Conservation (phyloP, 176 grass and related monocot genomes). For the Aegilops longissima region DNA sequence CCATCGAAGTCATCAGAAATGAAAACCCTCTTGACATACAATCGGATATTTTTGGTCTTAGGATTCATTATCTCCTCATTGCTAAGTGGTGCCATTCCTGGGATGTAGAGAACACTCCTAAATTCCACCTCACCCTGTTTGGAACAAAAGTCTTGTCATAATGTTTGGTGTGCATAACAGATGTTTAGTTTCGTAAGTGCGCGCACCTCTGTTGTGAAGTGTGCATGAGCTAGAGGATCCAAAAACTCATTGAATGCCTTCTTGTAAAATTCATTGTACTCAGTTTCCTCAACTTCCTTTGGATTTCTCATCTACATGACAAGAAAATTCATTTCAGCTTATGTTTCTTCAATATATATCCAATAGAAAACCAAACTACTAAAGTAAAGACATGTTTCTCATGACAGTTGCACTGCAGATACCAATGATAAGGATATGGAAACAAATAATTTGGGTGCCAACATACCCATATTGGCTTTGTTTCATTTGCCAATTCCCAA, state of each 20-base stretch:
- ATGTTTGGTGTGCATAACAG: conserved; percentile 18
- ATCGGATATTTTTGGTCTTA: conserved; percentile 87
- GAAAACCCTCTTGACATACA: conserved; percentile 94
- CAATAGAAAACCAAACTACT: neutral
- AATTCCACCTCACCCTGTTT: conserved; percentile 94
- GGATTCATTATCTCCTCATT: conserved; percentile 85
- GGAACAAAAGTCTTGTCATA: conserved; percentile 18
- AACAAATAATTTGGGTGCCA: neutral
- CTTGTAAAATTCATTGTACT: conserved; percentile 95
- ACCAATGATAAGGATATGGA: neutral
- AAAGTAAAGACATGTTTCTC: neutral
- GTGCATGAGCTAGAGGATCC: conserved; percentile 76
- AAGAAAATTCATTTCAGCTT: conserved; percentile 3
- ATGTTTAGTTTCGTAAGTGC: neutral
- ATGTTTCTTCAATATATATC: neutral
- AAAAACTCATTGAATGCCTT: conserved; percentile 95
- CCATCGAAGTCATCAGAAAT: conserved; percentile 94
- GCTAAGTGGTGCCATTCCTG: conserved; percentile 89
- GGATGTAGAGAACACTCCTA: conserved; percentile 86
- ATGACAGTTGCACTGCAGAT: neutral
- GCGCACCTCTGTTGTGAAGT: conserved; percentile 83
- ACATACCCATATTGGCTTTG: conserved; percentile 88
- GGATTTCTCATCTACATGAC: conserved; percentile 76
- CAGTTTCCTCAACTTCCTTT: conserved; percentile 74
- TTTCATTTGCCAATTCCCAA: conserved; percentile 91